phyloP scores from a whole-genome alignment of 2,329 filamentous ascomycete genomes.

The Xylariaceae sp. region DNA sequence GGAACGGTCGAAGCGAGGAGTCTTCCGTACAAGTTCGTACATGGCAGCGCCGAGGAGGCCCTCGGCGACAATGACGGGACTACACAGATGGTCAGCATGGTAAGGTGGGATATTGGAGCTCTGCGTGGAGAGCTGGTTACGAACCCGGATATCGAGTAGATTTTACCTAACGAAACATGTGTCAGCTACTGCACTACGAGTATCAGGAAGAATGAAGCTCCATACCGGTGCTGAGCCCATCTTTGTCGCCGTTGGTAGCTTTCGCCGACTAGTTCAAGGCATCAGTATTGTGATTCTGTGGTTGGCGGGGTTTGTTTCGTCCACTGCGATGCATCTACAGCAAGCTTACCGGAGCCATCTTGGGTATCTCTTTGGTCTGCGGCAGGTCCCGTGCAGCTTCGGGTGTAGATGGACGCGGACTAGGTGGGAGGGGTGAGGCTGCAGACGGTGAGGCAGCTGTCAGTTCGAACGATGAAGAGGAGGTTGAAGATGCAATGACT shows the following conservation, averaged over 20 bases:
- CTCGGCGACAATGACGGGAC: slow-evolving; percentile 93
- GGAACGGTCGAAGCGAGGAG: not conserved
- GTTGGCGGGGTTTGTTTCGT: slow-evolving; percentile 5
- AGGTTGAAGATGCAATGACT: slow-evolving; percentile 22
- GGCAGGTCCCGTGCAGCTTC: slow-evolving; percentile 25
- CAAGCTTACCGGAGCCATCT: slow-evolving; percentile 54
- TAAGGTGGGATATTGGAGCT: not conserved
- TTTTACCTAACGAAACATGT: slow-evolving; percentile 47
- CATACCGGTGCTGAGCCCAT: slow-evolving; percentile 30
- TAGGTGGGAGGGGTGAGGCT: slow-evolving; percentile 31
- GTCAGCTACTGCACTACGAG: slow-evolving; percentile 11
- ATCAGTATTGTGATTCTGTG: slow-evolving; percentile 16
- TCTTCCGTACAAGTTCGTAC: slow-evolving; percentile 82
- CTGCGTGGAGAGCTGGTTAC: slow-evolving; percentile 28
- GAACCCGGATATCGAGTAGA: slow-evolving; percentile 61
- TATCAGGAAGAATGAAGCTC: not conserved
- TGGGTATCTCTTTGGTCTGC: slow-evolving; percentile 33
- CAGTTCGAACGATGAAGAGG: slow-evolving; percentile 20
- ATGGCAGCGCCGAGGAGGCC: slow-evolving; percentile 99
- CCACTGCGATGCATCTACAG: too few species aligned
- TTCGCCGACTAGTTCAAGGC: slow-evolving; percentile 23
- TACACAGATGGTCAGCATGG: slow-evolving; percentile 36
- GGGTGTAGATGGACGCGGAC: slow-evolving; percentile 19
- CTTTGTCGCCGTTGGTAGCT: slow-evolving; percentile 31
- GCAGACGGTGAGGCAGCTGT: slow-evolving; percentile 29